phyloP scores from a whole-genome alignment of 2,329 filamentous ascomycete genomes.

The Chaetomium sp. region DNA sequence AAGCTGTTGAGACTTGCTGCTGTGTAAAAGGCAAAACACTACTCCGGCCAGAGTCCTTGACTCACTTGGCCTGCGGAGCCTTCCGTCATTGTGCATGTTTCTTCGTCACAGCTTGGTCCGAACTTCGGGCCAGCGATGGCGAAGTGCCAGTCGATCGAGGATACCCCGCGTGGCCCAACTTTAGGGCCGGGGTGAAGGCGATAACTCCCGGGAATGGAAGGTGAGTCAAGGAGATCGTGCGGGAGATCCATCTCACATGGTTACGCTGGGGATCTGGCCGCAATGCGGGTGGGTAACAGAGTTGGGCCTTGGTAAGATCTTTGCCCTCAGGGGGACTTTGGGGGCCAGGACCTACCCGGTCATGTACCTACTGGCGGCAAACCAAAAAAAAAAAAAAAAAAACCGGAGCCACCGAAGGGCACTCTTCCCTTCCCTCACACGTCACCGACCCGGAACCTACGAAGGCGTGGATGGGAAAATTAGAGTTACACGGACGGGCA shows the following conservation, averaged over 20 bases:
- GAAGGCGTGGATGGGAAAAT: not conserved
- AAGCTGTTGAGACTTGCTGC: not conserved
- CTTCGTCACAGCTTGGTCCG: not conserved
- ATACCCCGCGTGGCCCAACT: not conserved
- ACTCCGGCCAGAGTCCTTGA: not conserved
- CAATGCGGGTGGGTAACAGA: not conserved
- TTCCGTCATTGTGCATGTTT: not conserved
- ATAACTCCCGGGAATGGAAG: not conserved
- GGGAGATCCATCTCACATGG: not conserved
- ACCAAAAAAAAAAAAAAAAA: not conserved
- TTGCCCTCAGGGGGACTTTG: not conserved
- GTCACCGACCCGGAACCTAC: not conserved
- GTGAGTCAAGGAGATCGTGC: too few species aligned
- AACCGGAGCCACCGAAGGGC: not conserved
- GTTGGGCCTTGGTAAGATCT: not conserved
- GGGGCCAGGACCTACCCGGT: too few species aligned
- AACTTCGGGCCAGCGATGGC: not conserved
- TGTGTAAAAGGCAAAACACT: not conserved
- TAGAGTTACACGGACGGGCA: not conserved
- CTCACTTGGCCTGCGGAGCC: not conserved
- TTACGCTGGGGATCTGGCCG: constrained; percentile 4
- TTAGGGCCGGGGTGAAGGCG: not conserved
- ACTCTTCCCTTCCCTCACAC: not conserved
- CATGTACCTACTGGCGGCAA: not conserved
- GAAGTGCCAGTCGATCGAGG: not conserved